phyloP scores from a whole-genome alignment of 768 basidiomycete species.

The Boletus tylopilopsis region DNA sequence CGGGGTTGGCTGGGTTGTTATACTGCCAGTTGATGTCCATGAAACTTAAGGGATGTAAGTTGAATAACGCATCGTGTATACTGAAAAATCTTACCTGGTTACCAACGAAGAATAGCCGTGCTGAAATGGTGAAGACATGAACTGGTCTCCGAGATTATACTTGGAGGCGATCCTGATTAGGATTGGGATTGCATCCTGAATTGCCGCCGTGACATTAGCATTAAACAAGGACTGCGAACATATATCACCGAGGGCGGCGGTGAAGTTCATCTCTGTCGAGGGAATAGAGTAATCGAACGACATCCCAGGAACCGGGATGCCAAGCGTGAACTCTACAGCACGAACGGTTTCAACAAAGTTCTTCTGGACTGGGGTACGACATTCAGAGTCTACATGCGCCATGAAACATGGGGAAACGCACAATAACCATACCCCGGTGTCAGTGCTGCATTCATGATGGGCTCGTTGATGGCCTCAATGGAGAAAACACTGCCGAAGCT shows the following conservation, averaged over 20 bases:
- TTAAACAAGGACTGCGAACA: slow-evolving; percentile 21
- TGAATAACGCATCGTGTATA: not conserved
- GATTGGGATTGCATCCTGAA: slow-evolving; percentile 37
- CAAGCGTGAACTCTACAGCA: slow-evolving; percentile 58
- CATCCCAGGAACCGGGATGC: slow-evolving; percentile 38
- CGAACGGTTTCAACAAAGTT: slow-evolving; percentile 69
- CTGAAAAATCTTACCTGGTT: slow-evolving; percentile 34
- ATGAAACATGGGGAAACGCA: slow-evolving; percentile 31
- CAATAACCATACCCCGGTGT: slow-evolving; percentile 73
- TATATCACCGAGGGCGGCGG: slow-evolving; percentile 29
- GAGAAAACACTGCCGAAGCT: slow-evolving; percentile 61
- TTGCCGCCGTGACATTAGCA: slow-evolving; percentile 29
- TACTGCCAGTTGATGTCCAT: slow-evolving; percentile 82
- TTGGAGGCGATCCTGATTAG: slow-evolving; percentile 28
- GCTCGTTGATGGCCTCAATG: slow-evolving; percentile 77
- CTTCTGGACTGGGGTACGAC: slow-evolving; percentile 49
- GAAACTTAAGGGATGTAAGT: slow-evolving; percentile 45
- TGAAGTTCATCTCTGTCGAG: slow-evolving; percentile 35
- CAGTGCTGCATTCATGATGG: slow-evolving; percentile 62
- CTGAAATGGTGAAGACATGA: slow-evolving; percentile 21
- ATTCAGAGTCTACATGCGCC: not conserved
- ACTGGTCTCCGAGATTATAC: slow-evolving; percentile 18
- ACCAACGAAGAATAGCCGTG: slow-evolving; percentile 25
- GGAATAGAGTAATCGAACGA: slow-evolving; percentile 14
- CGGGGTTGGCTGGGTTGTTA: slow-evolving; percentile 67